Base-by-base conservation (phyloP, 495 filamentous ascomycete genomes). In the Ramalina intermedia region DNA sequence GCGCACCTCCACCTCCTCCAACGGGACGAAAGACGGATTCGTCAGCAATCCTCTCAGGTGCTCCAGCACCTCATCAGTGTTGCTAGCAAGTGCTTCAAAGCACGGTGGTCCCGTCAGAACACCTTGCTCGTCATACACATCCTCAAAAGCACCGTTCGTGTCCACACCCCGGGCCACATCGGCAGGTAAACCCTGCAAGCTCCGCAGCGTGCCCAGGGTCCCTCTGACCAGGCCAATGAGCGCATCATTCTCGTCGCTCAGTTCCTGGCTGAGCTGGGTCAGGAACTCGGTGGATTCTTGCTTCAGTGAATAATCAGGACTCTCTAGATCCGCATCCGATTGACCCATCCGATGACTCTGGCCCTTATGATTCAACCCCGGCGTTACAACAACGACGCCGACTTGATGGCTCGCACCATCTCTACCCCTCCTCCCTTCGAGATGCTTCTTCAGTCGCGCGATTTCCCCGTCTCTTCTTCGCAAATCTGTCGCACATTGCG, bases 231-330 rank as follows among this genome's bases (percentile, higher is more conserved):
- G 70, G 1, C 69, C 70, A 8, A 91, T 80, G 20, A 98, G 59
- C 1, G 76, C 74, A 61, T 96, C 91, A 54, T 98, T 98, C 63
- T 98, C 91, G 55, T 95, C 88, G 54, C 88, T 94, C 35, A 96
- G 66, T 14, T 78, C 80, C 66, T 88, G 86, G 18, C 86, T 86
- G 49, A 96, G 66, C 58, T 89, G 78, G 1, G 91, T 94, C 41
- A 98, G 68, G 61, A 95, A 96, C 42, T 87, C 84, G 17, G 87
- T 89, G 5, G 91, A 95, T 66, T 96, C 93, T 55, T 83, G 76
- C 47, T 79, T 76, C 50, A 96, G 62, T 56, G 77, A 84, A 63
- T 91, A 87, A 36, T 69, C 75, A 0, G 79, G 75, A 41, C 75
- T 72, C 21, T 72, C 67, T 1, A 79, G 60, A 23, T 72, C 71